Base-by-base conservation (phyloP, 352 stramenopile species). In the Phytopythium delawarense region DNA sequence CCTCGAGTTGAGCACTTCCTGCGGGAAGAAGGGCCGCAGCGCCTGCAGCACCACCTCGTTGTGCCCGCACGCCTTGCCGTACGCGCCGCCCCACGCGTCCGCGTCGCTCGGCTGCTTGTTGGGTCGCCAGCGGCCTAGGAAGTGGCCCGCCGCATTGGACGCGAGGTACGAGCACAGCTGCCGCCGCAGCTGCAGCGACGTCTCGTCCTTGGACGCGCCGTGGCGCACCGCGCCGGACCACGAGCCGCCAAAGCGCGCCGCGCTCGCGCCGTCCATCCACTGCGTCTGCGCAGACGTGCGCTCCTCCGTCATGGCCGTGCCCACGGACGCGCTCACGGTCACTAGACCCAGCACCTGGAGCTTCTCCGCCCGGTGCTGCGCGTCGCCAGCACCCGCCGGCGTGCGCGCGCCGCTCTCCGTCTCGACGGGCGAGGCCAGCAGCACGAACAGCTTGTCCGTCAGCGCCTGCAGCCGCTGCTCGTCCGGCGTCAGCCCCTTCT, bases 31-130 rank as follows among this genome's bases (percentile, higher is more conserved):
- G 35, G 87, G 84, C 25, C 89, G 81, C 62, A 96, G 49, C 12
- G 79, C 64, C 35, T 97, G 84, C 77, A 97, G 79, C 32, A 94
- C 87, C 16, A 97, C 86, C 71, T 97, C 89, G 71, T 97, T 97
- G 71, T 97, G 89, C 15, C 80, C 87, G 57, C 89, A 97, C 7
- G 74, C 75, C 55, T 97, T 97, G 52, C 89, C 89, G 53, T 79
- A 96, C 30, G 60, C 71, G 28, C 89, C 89, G 46, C 89, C 89
- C 89, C 89, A 97, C 51, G 78, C 74, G 39, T 78, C 82, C 30
- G 65, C 35, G 61, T 96, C 89, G 7, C 71, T 65, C 16, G 87
- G 83, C 42, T 90, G 69, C 42, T 81, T 76, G 64, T 96, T 96
- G 1, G 89, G 87, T 16, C 61, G 57, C 88, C 88, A 96, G 44